Conservation (phyloP, 108 stramenopile genomes). For the Skeletonema grethae region DNA sequence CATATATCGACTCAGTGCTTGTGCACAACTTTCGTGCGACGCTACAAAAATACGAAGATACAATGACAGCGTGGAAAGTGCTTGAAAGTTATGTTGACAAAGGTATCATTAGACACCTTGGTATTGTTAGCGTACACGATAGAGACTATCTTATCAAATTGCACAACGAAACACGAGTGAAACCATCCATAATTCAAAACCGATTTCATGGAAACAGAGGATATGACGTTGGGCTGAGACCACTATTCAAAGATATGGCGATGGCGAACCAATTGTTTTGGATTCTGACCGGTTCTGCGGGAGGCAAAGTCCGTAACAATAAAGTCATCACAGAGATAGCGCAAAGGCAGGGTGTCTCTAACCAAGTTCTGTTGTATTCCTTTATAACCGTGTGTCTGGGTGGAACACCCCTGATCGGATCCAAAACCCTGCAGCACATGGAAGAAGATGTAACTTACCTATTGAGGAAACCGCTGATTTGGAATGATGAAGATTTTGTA, state of each 20-base stretch:
- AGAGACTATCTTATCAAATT: conserved; percentile 28
- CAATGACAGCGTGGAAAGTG: conserved; percentile 42
- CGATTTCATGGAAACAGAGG: conserved; percentile 47
- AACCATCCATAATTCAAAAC: conserved; percentile 49
- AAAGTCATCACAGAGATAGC: conserved; percentile 20
- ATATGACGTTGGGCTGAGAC: conserved; percentile 33
- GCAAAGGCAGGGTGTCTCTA: conserved; percentile 24
- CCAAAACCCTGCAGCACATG: conserved; percentile 23
- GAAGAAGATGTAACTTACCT: conserved; percentile 34
- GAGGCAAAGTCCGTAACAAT: conserved; percentile 32
- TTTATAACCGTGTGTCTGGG: conserved; percentile 27
- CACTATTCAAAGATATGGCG: conserved; percentile 23
- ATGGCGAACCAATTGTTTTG: conserved; percentile 34
- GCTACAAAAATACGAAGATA: conserved; percentile 33
- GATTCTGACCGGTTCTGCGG: conserved; percentile 37
- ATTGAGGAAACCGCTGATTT: conserved; percentile 10
- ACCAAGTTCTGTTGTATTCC: conserved; percentile 31
- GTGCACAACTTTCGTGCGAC: conserved; percentile 56
- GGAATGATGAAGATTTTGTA: conserved; percentile 22
- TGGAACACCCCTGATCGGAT: conserved; percentile 31
- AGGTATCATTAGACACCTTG: conserved; percentile 41
- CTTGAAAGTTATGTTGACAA: conserved; percentile 43
- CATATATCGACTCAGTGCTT: conserved; percentile 45
- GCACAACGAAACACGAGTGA: conserved; percentile 29
- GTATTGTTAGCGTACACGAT: conserved; percentile 46